Evolutionary conservation across 225 moss, liverwort and hornwort genomes (phyloP).

Genomic region (Ulota crispa): DNA sequence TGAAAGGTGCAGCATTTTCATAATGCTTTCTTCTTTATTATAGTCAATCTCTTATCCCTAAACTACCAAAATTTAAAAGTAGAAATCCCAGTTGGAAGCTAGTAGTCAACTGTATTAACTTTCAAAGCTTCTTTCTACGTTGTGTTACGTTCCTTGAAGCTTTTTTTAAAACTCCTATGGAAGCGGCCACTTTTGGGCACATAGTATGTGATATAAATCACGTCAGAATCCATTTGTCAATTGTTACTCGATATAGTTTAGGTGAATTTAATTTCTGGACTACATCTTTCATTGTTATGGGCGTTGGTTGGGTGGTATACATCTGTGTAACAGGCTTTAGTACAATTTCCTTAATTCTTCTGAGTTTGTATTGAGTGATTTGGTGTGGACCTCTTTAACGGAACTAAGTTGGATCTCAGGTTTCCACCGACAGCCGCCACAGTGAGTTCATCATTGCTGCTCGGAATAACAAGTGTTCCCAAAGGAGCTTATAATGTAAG

Average conservation of each 20-base stretch:
- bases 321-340: background rate
- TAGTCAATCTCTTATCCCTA: background rate
- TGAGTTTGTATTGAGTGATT: background rate
- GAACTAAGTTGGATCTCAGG: slow-evolving; percentile 40
- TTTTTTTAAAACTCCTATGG: background rate
- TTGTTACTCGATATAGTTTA: background rate
- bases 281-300: background rate
- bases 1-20: slow-evolving; percentile 53
- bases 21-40: background rate
- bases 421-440: slow-evolving; percentile 92
- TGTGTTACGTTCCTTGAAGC: background rate
- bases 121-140: background rate
- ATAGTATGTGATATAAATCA: background rate
- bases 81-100: background rate
- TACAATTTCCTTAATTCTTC: background rate
- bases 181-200: background rate
- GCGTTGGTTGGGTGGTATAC: background rate
- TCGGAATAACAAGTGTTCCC: slow-evolving; percentile 84
- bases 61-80: background rate
- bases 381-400: background rate
- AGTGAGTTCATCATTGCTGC: slow-evolving; percentile 81
- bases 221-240: background rate
- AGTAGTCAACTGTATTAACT: background rate
- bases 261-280: background rate
- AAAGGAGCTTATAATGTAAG: slow-evolving; percentile 86